Percentiles rank a stretch among this genome's conserved stretches.
Evolutionary conservation across 208 protist genomes (phyloP).

Genomic region (Crithidia fasciculata): DNA sequence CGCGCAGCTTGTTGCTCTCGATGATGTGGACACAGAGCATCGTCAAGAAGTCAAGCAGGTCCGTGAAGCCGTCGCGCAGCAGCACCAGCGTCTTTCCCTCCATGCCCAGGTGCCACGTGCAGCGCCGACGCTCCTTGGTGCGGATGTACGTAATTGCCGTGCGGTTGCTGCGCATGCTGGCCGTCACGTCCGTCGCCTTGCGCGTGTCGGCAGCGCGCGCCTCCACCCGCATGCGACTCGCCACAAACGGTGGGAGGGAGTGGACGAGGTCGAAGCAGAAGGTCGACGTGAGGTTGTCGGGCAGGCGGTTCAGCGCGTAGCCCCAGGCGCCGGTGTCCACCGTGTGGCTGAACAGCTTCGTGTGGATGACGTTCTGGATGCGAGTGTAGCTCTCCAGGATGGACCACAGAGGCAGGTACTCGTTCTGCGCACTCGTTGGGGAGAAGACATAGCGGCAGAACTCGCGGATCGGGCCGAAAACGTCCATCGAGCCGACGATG

Average conservation of each 20-base stretch:
- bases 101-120: slow-evolving; percentile 87
- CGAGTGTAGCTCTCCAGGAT: slow-evolving; percentile 84
- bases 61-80: slow-evolving; percentile 86
- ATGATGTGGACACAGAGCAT: slow-evolving; percentile 92
- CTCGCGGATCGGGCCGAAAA: slow-evolving; percentile 77
- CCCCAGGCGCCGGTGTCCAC: slow-evolving; percentile 88
- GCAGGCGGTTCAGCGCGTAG: slow-evolving; percentile 83
- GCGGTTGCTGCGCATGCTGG: slow-evolving; percentile 31
- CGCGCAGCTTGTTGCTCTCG: slow-evolving; percentile 89
- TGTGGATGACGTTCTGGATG: slow-evolving; percentile 89
- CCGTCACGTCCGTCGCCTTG: slow-evolving; percentile 35
- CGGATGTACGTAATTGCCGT: slow-evolving; percentile 70
- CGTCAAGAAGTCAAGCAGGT: slow-evolving; percentile 89
- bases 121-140: slow-evolving; percentile 86
- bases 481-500: slow-evolving; percentile 67
- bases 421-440: slow-evolving; percentile 61
- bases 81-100: slow-evolving; percentile 88
- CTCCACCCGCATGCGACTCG: slow-evolving; percentile 75
- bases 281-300: slow-evolving; percentile 80
- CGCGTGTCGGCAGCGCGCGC: slow-evolving; percentile 72
- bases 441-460: slow-evolving; percentile 87
- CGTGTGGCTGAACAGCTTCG: slow-evolving; percentile 71
- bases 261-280: slow-evolving; percentile 86
- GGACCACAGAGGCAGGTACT: slow-evolving; percentile 82
- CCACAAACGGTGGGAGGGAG: slow-evolving; percentile 80